Evolutionary conservation across 257 asterid species (phyloP).

Genomic region (Catharanthus roseus): DNA sequence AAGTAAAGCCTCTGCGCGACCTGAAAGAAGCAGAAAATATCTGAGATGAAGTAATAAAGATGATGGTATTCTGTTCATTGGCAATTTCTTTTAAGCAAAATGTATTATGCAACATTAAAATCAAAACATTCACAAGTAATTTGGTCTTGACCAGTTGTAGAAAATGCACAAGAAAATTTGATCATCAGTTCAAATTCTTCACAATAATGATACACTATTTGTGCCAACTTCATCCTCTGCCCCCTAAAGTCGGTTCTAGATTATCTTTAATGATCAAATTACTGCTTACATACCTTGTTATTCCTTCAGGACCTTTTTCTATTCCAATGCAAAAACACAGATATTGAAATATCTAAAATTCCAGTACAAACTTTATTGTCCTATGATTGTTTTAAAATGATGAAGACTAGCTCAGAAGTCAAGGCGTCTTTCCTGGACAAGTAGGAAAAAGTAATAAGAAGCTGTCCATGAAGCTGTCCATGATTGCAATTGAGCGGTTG

Average conservation of each 20-base stretch:
- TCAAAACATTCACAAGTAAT: background rate
- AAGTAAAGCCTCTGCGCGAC: constrained; percentile 86
- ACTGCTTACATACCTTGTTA: background rate
- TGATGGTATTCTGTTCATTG: background rate
- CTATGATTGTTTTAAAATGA: background rate
- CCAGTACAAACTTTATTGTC: background rate
- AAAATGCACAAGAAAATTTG: background rate
- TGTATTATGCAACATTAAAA: too few species aligned
- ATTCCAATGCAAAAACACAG: background rate
- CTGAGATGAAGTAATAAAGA: background rate
- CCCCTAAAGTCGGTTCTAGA: background rate
- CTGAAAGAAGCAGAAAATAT: constrained; percentile 29
- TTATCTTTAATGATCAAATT: background rate
- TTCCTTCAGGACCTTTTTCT: background rate
- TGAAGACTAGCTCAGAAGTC: background rate
- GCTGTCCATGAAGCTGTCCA: too few species aligned
- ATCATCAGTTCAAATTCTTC: background rate
- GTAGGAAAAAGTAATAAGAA: background rate
- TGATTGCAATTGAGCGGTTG: background rate
- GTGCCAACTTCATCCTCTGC: background rate
- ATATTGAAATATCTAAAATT: background rate
- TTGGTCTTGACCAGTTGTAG: background rate
- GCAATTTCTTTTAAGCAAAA: background rate
- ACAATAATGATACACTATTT: background rate
- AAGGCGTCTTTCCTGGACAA: background rate